These are phyloP conservation scores for Ceratocystis harringtonii DNA, from an alignment of 2,329 filamentous ascomycete genomes.

Conservation along the genomic window DNA sequence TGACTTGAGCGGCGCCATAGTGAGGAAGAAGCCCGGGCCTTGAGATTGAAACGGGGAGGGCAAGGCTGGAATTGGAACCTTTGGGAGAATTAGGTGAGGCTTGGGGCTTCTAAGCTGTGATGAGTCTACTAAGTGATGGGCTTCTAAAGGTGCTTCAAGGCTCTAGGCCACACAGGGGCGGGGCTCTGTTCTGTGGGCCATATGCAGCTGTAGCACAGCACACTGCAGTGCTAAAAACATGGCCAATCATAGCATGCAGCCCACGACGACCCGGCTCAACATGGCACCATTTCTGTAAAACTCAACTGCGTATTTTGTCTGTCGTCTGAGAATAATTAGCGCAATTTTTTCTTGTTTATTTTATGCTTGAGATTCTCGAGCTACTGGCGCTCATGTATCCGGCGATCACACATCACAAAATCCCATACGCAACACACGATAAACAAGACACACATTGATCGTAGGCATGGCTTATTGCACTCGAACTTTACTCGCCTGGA, in stretches of 20 bases:
- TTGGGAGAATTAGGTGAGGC: no score
- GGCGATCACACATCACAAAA: no score
- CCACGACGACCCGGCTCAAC: not conserved
- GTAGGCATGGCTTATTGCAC: no score
- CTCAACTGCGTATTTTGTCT: not conserved
- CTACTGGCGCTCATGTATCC: no score
- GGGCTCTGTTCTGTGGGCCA: not conserved
- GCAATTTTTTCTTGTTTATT: not conserved
- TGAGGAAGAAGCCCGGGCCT: no score
- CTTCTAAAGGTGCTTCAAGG: not conserved
- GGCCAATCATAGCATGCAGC: not conserved
- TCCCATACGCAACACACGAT: no score
- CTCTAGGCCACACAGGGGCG: not conserved
- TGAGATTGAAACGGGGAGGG: no score
- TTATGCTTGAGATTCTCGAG: not conserved
- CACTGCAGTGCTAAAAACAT: not conserved
- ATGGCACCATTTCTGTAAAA: not conserved
- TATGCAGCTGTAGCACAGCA: not conserved
- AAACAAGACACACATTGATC: no score
- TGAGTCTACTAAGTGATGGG: no score
- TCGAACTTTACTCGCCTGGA: not conserved
- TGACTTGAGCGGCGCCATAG: no score
- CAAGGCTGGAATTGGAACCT: not conserved
- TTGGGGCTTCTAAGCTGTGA: not conserved
- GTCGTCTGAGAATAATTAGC: not conserved